Base-by-base conservation (phyloP, 768 basidiomycete species). In the Tulasnella calospora region DNA sequence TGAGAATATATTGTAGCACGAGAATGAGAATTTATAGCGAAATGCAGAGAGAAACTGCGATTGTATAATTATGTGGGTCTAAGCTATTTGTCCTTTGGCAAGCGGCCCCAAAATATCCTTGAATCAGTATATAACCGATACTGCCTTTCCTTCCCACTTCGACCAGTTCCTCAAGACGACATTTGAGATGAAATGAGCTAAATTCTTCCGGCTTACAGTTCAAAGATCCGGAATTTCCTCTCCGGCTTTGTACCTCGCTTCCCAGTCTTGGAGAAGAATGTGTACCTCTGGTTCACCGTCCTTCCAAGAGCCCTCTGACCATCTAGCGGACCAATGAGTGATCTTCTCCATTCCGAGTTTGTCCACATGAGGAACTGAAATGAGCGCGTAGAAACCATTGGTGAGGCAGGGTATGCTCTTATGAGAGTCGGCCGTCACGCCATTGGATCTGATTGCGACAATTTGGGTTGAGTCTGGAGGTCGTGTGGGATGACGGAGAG, bases 331-430 rank as follows among this genome's bases (percentile, higher is more conserved):
- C 33, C 46, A 46, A 30, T 75, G 55, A 36, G 78, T 70, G 55
- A 78, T 33, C 46, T 88, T 85, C 83, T 93, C 92, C 40, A 84
- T 83, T 8, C 89, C 91, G 67, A 89, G 69, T 83, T 93, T 93
- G 83, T 93, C 92, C 38, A 81, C 84, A 81, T 90, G 90, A 6
- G 90, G 88, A 1, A 41, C 78, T 5, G 82, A 57, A 55, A 91
- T 83, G 38, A 88, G 72, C 5, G 82, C 78, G 82, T 91, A 92
- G 0, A 92, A 0, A 0, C 86, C 86, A 79, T 87, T 88, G 38
- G 90, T 80, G 2, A 84, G 82, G 40, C 87, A 69, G 0, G 92
- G 91, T 0, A 92, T 84, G 5, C 82, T 80, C 0, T 82, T 80
- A 79, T 88, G 87, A 4, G 89, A 87, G 17, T 83, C 76, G 7